Conservation (phyloP, 441 rosid species). For the Adansonia madagascariensis region DNA sequence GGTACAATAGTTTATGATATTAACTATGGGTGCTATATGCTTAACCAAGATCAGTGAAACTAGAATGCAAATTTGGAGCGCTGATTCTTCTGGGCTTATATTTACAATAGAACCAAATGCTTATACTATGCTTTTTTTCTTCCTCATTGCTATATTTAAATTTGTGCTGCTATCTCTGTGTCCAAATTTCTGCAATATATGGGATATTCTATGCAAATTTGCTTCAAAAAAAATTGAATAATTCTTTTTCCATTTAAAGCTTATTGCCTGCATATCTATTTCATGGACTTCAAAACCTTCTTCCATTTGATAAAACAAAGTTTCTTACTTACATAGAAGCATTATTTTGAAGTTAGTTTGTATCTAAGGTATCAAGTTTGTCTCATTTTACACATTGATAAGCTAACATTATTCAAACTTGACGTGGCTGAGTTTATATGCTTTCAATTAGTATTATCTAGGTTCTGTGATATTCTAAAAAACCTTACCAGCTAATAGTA, state of each 20-base stretch:
- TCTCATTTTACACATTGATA: no score
- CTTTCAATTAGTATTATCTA: not conserved
- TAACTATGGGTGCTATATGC: not conserved
- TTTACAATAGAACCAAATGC: not conserved
- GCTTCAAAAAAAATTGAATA: no score
- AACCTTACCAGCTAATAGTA: conserved; percentile 26
- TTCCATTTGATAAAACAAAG: not conserved
- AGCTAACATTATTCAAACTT: not conserved
- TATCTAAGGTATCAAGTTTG: not conserved
- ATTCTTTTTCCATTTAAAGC: not conserved
- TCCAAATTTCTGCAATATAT: not conserved
- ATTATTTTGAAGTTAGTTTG: not conserved
- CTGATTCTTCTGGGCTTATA: not conserved
- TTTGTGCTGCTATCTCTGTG: not conserved
- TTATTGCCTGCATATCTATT: not conserved
- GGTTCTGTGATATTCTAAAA: not conserved
- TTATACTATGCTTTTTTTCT: not conserved
- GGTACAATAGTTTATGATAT: not conserved
- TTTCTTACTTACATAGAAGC: conserved; percentile 7
- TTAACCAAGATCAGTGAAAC: not conserved
- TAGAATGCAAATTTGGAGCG: not conserved
- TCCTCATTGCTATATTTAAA: not conserved
- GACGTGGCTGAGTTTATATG: not conserved
- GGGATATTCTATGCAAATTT: not conserved
- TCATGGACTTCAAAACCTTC: not conserved